A percentile compares a stretch with the other conserved stretches of the same genome.
These are phyloP conservation scores for Russula griseocarnosa DNA, from an alignment of 768 basidiomycete species.

Conservation along the genomic window DNA sequence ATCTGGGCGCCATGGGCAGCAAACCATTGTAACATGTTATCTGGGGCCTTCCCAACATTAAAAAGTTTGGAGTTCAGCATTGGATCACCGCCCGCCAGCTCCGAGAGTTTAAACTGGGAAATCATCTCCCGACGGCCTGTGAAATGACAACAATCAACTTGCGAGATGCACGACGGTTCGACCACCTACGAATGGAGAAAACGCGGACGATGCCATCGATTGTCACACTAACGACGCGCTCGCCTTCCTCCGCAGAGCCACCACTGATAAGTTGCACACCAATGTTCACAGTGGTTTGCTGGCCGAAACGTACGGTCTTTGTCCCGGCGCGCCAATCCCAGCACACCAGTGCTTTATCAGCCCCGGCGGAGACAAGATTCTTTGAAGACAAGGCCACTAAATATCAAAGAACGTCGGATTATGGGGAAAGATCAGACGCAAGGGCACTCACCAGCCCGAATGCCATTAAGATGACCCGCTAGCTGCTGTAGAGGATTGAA, in stretches of 20 bases:
- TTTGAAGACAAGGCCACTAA: constrained; percentile 76
- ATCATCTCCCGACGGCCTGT: constrained; percentile 78
- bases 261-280: constrained; percentile 79
- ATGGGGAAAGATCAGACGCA: not conserved
- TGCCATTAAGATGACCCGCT: constrained; percentile 83
- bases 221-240: constrained; percentile 84
- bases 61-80: constrained; percentile 61
- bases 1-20: constrained; percentile 86
- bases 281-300: constrained; percentile 89
- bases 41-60: constrained; percentile 74
- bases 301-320: constrained; percentile 87
- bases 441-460: constrained; percentile 50
- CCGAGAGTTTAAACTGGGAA: constrained; percentile 83
- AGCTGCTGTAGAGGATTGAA: constrained; percentile 82
- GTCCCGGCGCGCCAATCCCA: constrained; percentile 89
- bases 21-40: constrained; percentile 94
- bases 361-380: constrained; percentile 83
- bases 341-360: constrained; percentile 70
- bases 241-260: constrained; percentile 50
- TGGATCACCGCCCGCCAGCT: constrained; percentile 67
- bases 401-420: not conserved
- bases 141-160: constrained; percentile 6
- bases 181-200: constrained; percentile 77
- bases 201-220: constrained; percentile 89
- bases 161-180: not conserved